phyloP scores from a whole-genome alignment of 129 eudicot genomes.

The Logfia minima region DNA sequence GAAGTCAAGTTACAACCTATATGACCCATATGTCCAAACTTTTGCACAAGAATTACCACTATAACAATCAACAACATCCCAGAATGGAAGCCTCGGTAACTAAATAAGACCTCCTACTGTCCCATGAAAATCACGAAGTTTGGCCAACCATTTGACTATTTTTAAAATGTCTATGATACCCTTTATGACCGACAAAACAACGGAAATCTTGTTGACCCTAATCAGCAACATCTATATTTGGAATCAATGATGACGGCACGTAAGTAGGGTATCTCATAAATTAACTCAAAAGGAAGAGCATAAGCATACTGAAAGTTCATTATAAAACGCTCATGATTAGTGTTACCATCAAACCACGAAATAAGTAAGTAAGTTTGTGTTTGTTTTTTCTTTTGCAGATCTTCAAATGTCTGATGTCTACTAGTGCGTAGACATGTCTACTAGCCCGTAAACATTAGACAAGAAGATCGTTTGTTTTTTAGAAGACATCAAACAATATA shows the following conservation, averaged over 20 bases:
- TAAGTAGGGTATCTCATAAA: neutral
- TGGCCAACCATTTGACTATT: neutral
- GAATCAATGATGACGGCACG: no score
- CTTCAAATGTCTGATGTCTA: no score
- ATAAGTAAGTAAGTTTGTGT: neutral
- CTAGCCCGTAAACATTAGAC: no score
- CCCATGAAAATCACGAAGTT: neutral
- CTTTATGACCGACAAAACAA: neutral
- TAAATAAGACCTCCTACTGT: neutral
- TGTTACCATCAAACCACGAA: neutral
- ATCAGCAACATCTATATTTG: neutral
- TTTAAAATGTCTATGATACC: neutral
- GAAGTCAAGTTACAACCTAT: neutral
- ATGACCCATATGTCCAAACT: neutral
- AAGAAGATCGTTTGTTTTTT: no score
- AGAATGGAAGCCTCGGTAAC: neutral
- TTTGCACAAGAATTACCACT: neutral
- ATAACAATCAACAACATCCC: neutral
- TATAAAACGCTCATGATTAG: neutral
- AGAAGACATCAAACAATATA: no score
- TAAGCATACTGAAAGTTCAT: neutral
- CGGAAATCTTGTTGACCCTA: slow-evolving; percentile 2
- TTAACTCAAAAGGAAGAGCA: neutral
- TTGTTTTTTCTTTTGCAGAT: no score
- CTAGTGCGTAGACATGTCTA: no score